phyloP scores from a whole-genome alignment of 2,329 filamentous ascomycete species.

The Trichothecium sympodiale region DNA sequence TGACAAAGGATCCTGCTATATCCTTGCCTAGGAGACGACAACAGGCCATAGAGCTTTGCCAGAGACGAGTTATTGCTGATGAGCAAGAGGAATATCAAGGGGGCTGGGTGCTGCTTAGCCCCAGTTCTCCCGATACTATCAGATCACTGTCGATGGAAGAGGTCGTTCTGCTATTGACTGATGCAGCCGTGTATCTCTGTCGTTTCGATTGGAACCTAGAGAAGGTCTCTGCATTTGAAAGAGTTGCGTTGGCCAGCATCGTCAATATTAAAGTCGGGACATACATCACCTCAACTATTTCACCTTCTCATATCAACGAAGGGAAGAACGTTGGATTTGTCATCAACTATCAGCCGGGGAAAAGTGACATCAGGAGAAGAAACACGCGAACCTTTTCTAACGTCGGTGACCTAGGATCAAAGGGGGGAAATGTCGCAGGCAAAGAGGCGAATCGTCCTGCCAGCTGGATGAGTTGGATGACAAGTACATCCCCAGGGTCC shows the following conservation, averaged over 20 bases:
- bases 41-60: constrained; percentile 79
- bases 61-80: constrained; percentile 76
- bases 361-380: constrained; percentile 61
- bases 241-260: constrained; percentile 67
- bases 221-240: constrained; percentile 86
- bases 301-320: constrained; percentile 65
- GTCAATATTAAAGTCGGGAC: constrained; percentile 65
- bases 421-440: constrained; percentile 10
- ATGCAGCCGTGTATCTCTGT: constrained; percentile 76
- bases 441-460: constrained; percentile 15
- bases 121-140: constrained; percentile 58
- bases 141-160: constrained; percentile 72
- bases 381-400: constrained; percentile 75
- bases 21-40: constrained; percentile 77
- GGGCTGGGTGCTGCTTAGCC: constrained; percentile 81
- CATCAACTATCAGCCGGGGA: constrained; percentile 62
- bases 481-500: constrained; percentile 27
- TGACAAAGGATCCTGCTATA: constrained; percentile 81
- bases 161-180: constrained; percentile 75
- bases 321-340: constrained; percentile 75
- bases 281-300: constrained; percentile 84
- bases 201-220: constrained; percentile 92
- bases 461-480: constrained; percentile 18
- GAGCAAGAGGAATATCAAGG: constrained; percentile 75
- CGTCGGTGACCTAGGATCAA: constrained; percentile 20